Conservation (phyloP, 176 grass and related monocot species). For the Luzula sylvatica region DNA sequence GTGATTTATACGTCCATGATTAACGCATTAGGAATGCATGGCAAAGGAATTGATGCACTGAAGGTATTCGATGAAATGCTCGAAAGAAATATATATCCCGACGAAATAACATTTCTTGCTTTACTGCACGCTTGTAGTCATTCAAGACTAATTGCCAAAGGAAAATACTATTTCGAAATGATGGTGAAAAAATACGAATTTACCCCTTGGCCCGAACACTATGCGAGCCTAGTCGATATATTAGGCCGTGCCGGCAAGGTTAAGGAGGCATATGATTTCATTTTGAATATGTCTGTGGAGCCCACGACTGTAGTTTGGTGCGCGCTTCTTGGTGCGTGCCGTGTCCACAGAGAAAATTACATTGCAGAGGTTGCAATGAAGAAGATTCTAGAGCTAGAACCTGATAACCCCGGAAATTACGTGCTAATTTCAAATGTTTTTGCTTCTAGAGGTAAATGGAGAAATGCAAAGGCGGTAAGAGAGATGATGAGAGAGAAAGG, state of each 20-base stretch:
- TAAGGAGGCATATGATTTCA: slow-evolving; percentile 57
- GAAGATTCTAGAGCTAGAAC: slow-evolving; percentile 62
- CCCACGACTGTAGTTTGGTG: slow-evolving; percentile 67
- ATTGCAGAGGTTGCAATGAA: slow-evolving; percentile 42
- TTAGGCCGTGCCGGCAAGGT: slow-evolving; percentile 55
- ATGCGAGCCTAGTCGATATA: slow-evolving; percentile 70
- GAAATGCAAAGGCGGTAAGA: slow-evolving; percentile 42
- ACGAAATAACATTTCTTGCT: slow-evolving; percentile 66
- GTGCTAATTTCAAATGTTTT: slow-evolving; percentile 72
- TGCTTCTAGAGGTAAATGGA: slow-evolving; percentile 63
- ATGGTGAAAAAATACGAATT: slow-evolving; percentile 46
- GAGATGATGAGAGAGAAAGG: slow-evolving; percentile 39
- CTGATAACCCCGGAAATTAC: slow-evolving; percentile 62
- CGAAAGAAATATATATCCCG: slow-evolving; percentile 45
- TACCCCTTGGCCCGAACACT: slow-evolving; percentile 77
- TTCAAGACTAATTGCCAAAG: slow-evolving; percentile 46
- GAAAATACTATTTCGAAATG: slow-evolving; percentile 55
- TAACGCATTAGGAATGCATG: slow-evolving; percentile 79
- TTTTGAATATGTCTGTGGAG: slow-evolving; percentile 52
- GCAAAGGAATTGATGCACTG: slow-evolving; percentile 49
- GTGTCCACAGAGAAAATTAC: slow-evolving; percentile 41
- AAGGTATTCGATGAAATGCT: slow-evolving; percentile 47
- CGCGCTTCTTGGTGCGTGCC: slow-evolving; percentile 69
- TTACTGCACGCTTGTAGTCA: slow-evolving; percentile 79
- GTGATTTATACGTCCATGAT: slow-evolving; percentile 73